A percentile compares a stretch with the other conserved stretches of the same genome.
These are phyloP conservation scores for Globisporangium paroecandrum DNA, from an alignment of 352 stramenopile genomes.

Conservation along the genomic window DNA sequence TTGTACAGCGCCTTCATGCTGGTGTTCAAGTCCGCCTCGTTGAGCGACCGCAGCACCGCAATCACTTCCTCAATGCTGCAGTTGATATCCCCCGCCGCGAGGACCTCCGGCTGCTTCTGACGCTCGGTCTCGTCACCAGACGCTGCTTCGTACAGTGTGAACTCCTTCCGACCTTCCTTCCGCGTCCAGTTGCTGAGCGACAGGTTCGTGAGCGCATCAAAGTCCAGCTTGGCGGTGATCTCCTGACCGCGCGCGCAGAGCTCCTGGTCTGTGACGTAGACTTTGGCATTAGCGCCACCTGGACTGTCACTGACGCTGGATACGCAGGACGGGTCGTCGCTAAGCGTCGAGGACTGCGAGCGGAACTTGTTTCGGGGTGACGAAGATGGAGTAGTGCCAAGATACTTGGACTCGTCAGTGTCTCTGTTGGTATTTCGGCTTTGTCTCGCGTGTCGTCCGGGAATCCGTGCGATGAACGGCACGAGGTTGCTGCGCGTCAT, in stretches of 20 bases:
- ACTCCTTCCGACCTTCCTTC: slow-evolving; percentile 7
- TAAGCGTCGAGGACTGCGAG: slow-evolving; percentile 4
- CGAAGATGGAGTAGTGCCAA: neutral
- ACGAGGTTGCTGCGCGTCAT: slow-evolving; percentile 1
- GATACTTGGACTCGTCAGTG: neutral
- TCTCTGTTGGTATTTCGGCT: neutral
- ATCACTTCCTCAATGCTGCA: slow-evolving; percentile 17
- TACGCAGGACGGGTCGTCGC: slow-evolving; percentile 14
- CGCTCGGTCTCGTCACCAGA: neutral
- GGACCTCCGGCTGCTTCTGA: slow-evolving; percentile 1
- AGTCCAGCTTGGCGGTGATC: slow-evolving; percentile 2
- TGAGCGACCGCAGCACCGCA: slow-evolving; percentile 4
- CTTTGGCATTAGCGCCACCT: neutral
- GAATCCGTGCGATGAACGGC: neutral
- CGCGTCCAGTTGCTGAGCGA: slow-evolving; percentile 11
- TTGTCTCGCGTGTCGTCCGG: neutral
- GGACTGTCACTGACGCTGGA: slow-evolving; percentile 39
- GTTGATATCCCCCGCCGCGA: slow-evolving; percentile 5
- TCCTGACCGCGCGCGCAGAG: neutral
- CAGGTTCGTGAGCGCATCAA: slow-evolving; percentile 10
- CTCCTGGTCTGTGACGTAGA: slow-evolving; percentile 11
- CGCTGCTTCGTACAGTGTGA: slow-evolving; percentile 2
- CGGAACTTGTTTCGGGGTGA: neutral
- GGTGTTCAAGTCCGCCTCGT: slow-evolving; percentile 9
- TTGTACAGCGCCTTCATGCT: slow-evolving; percentile 29